Evolutionary conservation across 2,329 filamentous ascomycete species (phyloP), one percentile per base, ranked within the genome.

Genomic region (Immersiporthe knoxdaviesiana): DNA sequence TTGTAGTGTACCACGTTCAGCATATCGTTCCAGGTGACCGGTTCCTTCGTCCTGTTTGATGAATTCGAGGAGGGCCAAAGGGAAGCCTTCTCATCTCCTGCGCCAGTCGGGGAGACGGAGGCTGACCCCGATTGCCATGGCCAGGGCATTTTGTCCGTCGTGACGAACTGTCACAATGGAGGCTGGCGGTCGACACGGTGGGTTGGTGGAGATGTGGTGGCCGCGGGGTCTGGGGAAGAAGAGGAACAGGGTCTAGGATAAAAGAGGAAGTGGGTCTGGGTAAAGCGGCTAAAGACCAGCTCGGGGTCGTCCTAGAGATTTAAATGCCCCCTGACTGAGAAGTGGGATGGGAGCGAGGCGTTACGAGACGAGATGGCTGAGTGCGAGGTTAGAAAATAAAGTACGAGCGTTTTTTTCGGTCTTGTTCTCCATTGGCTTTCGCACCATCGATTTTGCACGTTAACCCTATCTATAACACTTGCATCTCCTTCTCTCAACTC

Each of bases 1-100:
- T 80, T 83, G 76, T 85, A 86, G 70, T 85, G 84, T 39, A 81
- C 75, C 64, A 79, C 77, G 74, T 83, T 84, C 73, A 84, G 74
- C 10, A 80, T 77, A 54, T 80, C 76, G 61, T 77, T 72, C 83
- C 83, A 84, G 37, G 79, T 79, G 39, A 80, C 72, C 14, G 77
- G 69, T 56, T 68, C 63, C 72, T 74, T 75, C 68, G 76, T 73
- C 24, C 69, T 65, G 30, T 72, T 68, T 27, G 61, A 47, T 37
- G 65, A 47, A 44, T n/a, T 61, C 14, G 32, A 66, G n/a, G 30
- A 70, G 24, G 54, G 24, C 30, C 58, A 16, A 14, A 61, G 24
- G 14, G 60, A 54, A 18, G 44, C 11, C 50, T 32, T 71, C 24
- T 30, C 52, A n/a, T 67, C 56, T 16, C 68, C 58, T 2, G 41